Base-by-base conservation (phyloP, 176 grass and related monocot genomes). In the Aegilops bicornis region DNA sequence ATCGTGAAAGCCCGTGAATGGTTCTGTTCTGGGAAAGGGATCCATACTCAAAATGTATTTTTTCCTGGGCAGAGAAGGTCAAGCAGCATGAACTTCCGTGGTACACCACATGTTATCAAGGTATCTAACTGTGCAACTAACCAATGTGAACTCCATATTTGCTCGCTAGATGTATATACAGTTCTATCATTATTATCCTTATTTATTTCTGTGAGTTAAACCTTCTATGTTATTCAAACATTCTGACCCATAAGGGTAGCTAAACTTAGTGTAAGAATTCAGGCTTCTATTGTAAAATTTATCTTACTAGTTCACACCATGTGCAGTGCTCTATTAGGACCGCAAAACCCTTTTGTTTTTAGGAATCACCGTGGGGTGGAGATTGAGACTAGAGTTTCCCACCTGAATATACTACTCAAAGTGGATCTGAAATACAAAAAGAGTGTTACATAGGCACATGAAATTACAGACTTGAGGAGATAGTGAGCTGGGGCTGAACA, bases 21-120 rank as follows among this genome's bases (percentile, higher is more conserved):
- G 97, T 69, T 98, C 97, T 86, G 97, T 98, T 81, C 80, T 98
- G 20, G 97, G 94, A 62, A 98, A 98, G 86, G 94, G 97, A 79
- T 98, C 97, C 48, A 98, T 98, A 89, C 94, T 98, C 23, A 98
- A 98, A 93, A 98, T 88, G 92, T 98, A 96, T 47, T 94, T 96
- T 98, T 96, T 84, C 94, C 97, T 80, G 97, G 94, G 79, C 94
- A 96, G 76, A 96, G 89, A 86, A 92, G 70, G 80, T 98, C 94
- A 69, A 96, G 85, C 77, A 85, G 73, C 24, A 87, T 92, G 87
- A 89, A 94, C 63, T 91, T 98, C 43, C 87, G n/a, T 60, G 97
- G 97, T 33, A 80, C 90, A 60, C 91, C 97, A 56, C 92, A 96
- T 78, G 88, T 98, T 82, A 91, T 93, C 88, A 98, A 98, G 97